phyloP scores from a whole-genome alignment of 805 yeast species.

The Zygosaccharomyces pseudorouxii region DNA sequence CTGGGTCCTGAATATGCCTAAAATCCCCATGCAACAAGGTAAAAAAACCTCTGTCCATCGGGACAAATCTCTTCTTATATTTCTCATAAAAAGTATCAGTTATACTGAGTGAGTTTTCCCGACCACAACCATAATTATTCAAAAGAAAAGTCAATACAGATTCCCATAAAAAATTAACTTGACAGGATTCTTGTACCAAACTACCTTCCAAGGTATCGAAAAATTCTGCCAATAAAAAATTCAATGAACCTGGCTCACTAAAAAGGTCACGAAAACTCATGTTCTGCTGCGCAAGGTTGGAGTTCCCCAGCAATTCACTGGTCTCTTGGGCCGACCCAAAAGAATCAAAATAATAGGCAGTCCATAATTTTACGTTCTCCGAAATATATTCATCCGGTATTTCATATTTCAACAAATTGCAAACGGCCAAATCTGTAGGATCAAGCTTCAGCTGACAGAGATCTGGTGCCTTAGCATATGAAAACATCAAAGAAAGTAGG shows the following conservation, averaged over 20 bases:
- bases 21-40: conserved; percentile 5
- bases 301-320: not conserved
- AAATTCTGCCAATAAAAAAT: conserved; percentile 5
- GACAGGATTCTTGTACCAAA: not conserved
- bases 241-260: conserved; percentile 7
- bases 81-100: not conserved
- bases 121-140: not conserved
- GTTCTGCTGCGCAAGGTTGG: not conserved
- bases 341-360: conserved; percentile 12
- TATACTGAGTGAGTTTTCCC: not conserved
- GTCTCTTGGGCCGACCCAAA: conserved; percentile 4
- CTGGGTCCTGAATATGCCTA: not conserved
- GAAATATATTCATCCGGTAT: conserved; percentile 10
- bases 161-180: conserved; percentile 8
- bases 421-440: conserved; percentile 5
- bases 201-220: conserved; percentile 3
- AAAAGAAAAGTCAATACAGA: conserved; percentile 8
- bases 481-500: conserved; percentile 20
- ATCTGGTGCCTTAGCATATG: conserved; percentile 11
- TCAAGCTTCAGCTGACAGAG: not conserved
- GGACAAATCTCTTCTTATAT: conserved; percentile 1
- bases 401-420: conserved; percentile 8
- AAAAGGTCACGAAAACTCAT: conserved; percentile 6
- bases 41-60: conserved; percentile 6
- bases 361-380: conserved; percentile 17